Evolutionary conservation across 1,139 yeast genomes (phyloP), one percentile per base, ranked within the genome.

Genomic region (Fermentozyma sake): DNA sequence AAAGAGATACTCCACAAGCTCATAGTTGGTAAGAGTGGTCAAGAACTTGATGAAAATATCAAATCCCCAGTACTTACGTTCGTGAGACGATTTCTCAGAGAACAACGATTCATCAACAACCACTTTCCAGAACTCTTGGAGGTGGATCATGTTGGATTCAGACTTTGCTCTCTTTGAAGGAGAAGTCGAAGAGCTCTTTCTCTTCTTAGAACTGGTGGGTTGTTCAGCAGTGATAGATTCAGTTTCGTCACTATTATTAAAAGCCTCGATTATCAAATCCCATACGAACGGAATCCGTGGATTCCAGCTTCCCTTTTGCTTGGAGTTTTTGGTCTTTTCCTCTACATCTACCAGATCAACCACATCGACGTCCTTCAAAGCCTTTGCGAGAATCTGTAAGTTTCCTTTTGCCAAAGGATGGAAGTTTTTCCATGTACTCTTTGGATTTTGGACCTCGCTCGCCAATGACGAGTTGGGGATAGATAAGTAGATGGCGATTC

Each of bases 11-110:
- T 55, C 41, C 1, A 79, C 49, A 16, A 55, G 50, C 2, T 53
- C 46, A 1, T 54, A 41, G 0, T 67, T 50, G 3, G 61, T 37
- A 1, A 55, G 37, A 7, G 53, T 35, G 29, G 30, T 41, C 16
- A 80, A 51, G 26, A 76, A 67, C 27, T 70, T 61, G 20, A 56
- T 62, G 40, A 89, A 76, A 5, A 89, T 69, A 42, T 83, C 83
- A 44, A 89, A 76, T 0, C 97, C 98, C 74, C 86, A 74, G 52
- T 71, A 84, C 49, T 89, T 91, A 36, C 96, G 69, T 52, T 89
- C 97, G 23, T 79, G 76, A 1, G 96, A 84, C 0, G 96, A 68
- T 39, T 81, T 76, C 17, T 73, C 76, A 4, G 86, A 63, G 46
- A 91, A 89, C 35, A 84, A 73, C 1, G 81, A 69, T 44, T 86